Conservation (phyloP, 2,329 filamentous ascomycete species). For the Ophiostoma ips region DNA sequence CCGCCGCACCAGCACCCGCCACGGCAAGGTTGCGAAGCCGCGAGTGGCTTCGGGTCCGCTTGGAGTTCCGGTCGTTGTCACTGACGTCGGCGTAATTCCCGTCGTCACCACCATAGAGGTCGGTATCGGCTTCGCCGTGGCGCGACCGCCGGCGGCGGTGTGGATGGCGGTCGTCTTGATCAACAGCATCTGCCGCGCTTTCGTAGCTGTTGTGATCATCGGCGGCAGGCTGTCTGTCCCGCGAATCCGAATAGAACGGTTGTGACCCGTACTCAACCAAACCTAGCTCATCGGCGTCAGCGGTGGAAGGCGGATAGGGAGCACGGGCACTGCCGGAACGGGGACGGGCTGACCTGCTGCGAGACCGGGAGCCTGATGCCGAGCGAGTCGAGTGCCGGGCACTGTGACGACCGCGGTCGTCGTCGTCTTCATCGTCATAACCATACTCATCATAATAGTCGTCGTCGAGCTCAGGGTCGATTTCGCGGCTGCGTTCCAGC, state of each 20-base stretch:
- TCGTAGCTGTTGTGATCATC: constrained; percentile 25
- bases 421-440: constrained; percentile 10
- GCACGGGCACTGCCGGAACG: constrained; percentile 20
- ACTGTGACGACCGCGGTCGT: constrained; percentile 21
- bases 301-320: constrained; percentile 24
- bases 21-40: constrained; percentile 40
- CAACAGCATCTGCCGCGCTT: constrained; percentile 31
- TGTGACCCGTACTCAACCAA: constrained; percentile 53
- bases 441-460: constrained; percentile 20
- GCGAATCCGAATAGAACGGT: constrained; percentile 31
- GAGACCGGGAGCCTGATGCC: constrained; percentile 13
- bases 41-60: constrained; percentile 33
- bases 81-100: background rate
- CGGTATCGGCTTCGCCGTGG: constrained; percentile 20
- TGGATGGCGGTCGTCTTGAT: constrained; percentile 1
- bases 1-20: constrained; percentile 40
- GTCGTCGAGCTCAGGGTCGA: constrained; percentile 18
- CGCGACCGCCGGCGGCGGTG: constrained; percentile 11
- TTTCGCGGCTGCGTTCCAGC: constrained; percentile 21
- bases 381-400: constrained; percentile 17
- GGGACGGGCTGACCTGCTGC: constrained; percentile 15
- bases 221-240: background rate
- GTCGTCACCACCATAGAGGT: constrained; percentile 8
- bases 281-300: constrained; percentile 50
- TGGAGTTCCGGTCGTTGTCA: background rate